These are phyloP conservation scores for Arthonia radiata DNA, from an alignment of 495 filamentous ascomycete species.

Conservation along the genomic window DNA sequence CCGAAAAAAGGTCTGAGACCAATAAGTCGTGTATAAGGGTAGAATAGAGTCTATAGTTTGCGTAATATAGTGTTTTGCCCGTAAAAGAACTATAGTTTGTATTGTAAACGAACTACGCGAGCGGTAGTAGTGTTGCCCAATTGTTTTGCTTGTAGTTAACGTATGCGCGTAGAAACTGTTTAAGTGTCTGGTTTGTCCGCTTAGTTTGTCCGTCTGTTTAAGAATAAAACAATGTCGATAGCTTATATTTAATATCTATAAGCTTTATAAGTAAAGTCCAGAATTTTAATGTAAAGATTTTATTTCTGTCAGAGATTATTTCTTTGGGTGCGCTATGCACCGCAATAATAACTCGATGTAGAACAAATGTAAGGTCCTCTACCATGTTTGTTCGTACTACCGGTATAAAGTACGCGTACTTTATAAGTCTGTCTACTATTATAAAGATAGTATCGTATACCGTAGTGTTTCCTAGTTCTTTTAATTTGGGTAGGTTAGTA, in stretches of 20 bases:
- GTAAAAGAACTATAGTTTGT: not conserved
- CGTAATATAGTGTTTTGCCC: slow-evolving; percentile 1
- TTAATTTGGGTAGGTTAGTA: too few species aligned
- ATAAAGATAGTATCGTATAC: too few species aligned
- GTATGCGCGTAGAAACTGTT: slow-evolving; percentile 7
- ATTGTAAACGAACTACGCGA: slow-evolving; percentile 7
- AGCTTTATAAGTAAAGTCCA: slow-evolving; percentile 1
- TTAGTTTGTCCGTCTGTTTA: slow-evolving; percentile 5
- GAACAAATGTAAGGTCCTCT: too few species aligned
- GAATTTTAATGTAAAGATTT: slow-evolving; percentile 3
- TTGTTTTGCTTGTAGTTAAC: slow-evolving; percentile 8
- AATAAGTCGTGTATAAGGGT: slow-evolving; percentile 4
- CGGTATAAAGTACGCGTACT: too few species aligned
- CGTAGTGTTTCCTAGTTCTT: too few species aligned
- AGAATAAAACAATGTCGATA: slow-evolving; percentile 3
- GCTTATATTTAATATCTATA: slow-evolving; percentile 1
- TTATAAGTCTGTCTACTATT: too few species aligned
- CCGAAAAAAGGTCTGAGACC: slow-evolving; percentile 3
- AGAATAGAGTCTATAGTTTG: slow-evolving; percentile 3
- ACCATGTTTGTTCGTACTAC: too few species aligned
- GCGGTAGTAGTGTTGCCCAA: slow-evolving; percentile 3
- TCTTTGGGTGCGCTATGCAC: not conserved
- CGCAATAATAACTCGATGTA: not conserved
- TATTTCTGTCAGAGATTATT: slow-evolving; percentile 4
- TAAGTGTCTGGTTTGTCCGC: slow-evolving; percentile 5